A percentile compares a stretch with the other conserved stretches of the same genome.
These are phyloP conservation scores for Monosporascus ibericus DNA, from an alignment of 2,329 filamentous ascomycete genomes.

Conservation along the genomic window DNA sequence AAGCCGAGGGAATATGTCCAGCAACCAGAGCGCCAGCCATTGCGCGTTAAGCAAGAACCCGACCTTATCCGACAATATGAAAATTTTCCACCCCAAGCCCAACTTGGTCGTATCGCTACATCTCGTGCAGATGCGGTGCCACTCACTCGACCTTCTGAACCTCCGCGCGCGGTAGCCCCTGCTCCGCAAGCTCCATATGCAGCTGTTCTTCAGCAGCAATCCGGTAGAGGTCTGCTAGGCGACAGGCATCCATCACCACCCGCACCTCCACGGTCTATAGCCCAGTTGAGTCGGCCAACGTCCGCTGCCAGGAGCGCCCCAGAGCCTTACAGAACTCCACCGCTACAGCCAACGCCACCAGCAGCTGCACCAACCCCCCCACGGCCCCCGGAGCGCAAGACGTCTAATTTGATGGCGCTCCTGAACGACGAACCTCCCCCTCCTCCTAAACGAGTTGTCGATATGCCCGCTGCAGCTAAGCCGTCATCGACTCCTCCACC, in stretches of 20 bases:
- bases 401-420: conserved; percentile 56
- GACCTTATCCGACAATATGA: conserved; percentile 42
- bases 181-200: conserved; percentile 28
- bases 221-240: conserved; percentile 33
- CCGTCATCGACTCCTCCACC: conserved; percentile 48
- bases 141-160: conserved; percentile 36
- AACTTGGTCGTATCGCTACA: conserved; percentile 32
- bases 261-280: conserved; percentile 28
- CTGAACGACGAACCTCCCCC: conserved; percentile 55
- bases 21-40: conserved; percentile 22
- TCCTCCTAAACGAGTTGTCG: conserved; percentile 42
- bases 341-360: conserved; percentile 31
- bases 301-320: conserved; percentile 21
- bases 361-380: conserved; percentile 33
- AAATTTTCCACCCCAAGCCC: conserved; percentile 32
- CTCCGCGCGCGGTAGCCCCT: conserved; percentile 31
- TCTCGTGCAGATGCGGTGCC: conserved; percentile 35
- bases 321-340: conserved; percentile 28
- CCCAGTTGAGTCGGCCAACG: conserved; percentile 22
- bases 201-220: conserved; percentile 33
- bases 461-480: conserved; percentile 35
- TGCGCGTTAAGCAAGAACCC: conserved; percentile 45
- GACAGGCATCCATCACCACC: conserved; percentile 36
- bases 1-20: conserved; percentile 27
- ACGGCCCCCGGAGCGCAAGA: conserved; percentile 48